phyloP scores from a whole-genome alignment of 768 basidiomycete species.

The Mycena venus region DNA sequence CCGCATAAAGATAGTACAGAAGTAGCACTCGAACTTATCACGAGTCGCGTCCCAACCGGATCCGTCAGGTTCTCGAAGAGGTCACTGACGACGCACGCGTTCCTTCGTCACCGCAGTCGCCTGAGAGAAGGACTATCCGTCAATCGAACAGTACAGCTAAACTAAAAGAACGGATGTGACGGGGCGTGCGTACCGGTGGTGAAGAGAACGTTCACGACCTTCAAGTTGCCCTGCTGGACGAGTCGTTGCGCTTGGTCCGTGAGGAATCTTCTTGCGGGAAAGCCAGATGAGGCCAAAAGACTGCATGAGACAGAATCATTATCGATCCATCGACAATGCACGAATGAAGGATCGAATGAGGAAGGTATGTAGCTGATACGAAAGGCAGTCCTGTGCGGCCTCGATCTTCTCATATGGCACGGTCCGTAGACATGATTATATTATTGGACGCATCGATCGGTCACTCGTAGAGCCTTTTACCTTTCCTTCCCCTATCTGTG shows the following conservation, averaged over 20 bases:
- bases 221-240: constrained; percentile 55
- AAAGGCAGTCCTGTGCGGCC: constrained; percentile 57
- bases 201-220: constrained; percentile 62
- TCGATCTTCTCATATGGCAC: constrained; percentile 53
- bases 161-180: neutral
- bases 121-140: constrained; percentile 42
- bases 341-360: neutral
- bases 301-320: constrained; percentile 44
- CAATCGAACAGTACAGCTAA: neutral
- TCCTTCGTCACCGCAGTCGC: constrained; percentile 72
- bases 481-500: too few relatives aligned
- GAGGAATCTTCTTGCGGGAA: too few relatives aligned
- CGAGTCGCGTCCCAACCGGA: too few relatives aligned
- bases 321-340: neutral
- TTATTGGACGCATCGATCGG: too few relatives aligned
- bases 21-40: too few relatives aligned
- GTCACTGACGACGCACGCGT: too few relatives aligned
- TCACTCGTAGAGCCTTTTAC: too few relatives aligned
- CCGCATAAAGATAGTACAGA: too few relatives aligned
- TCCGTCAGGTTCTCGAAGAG: too few relatives aligned
- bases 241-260: constrained; percentile 56
- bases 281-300: constrained; percentile 54
- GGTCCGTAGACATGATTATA: constrained; percentile 56
- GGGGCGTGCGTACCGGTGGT: constrained; percentile 53
- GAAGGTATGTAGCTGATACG: constrained; percentile 52